Evolutionary conservation across 106 monocot genomes (phyloP), one percentile per base, ranked within the genome.

Genomic region (Acorus gramineus): DNA sequence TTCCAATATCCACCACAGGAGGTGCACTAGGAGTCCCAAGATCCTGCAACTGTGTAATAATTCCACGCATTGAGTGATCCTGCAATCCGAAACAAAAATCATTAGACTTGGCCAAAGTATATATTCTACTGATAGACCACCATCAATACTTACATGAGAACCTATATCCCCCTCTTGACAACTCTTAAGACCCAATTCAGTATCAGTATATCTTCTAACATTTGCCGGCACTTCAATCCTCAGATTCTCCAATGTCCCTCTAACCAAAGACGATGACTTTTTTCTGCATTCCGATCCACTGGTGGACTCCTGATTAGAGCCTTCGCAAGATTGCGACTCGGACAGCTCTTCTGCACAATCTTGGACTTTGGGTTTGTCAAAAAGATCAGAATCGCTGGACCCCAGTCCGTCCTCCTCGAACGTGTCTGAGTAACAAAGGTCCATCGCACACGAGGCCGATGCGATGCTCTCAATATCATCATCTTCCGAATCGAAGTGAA

Each of bases 1-100:
- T 71, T 74, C 69, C 71, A 66, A 46, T 72, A 74, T 71, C 86
- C 43, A 64, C 60, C 3, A 98, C 85, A 11, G 91, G 91, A 47
- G 96, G 96, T 47, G 96, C 96, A 75, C 96, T 98, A 0, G 96
- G 91, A 43, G 91, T 82, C 60, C 70, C 75, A 43, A 86, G 43
- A 5, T 77, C 82, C 69, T 84, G 58, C 68, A 67, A 75, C 6
- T 47, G 47, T 6, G 54, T 50, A 63, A 72, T 63, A 63, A 51
- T 55, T 14, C 70, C 76, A 65, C 67, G 47, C 57, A 63, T 57
- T 58, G 57, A 51, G 63, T 59, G 43, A 65, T 42, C 73, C 90
- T 90, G 68, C 50, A 69, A 14, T 57, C 7, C 50, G 47, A 28
- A 64, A 69, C 9, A 50, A 64, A 12, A 59, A 54, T 49, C 11